These are phyloP conservation scores for Aspergillus heteromorphus DNA, from an alignment of 495 filamentous ascomycete species.

Conservation along the genomic window DNA sequence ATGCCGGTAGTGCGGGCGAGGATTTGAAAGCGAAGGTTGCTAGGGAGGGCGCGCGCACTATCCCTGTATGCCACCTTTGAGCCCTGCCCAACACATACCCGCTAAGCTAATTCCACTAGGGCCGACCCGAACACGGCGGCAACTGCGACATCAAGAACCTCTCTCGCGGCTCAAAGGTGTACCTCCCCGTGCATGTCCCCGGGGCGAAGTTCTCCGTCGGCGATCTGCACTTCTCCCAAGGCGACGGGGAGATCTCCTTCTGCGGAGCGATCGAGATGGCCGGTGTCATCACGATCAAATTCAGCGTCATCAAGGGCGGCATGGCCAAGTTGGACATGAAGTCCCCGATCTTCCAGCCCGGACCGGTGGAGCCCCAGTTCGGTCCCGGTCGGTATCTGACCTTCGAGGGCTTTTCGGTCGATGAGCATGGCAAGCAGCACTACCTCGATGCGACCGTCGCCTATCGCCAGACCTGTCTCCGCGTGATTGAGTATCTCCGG, in stretches of 20 bases:
- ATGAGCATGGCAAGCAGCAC: constrained; percentile 87
- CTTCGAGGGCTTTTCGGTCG: constrained; percentile 93
- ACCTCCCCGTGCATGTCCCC: constrained; percentile 77
- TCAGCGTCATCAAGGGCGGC: constrained; percentile 81
- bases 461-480: constrained; percentile 78
- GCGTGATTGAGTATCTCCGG: constrained; percentile 81
- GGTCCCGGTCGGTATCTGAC: constrained; percentile 81
- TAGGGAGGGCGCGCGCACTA: constrained; percentile 80
- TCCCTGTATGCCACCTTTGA: constrained; percentile 52
- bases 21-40: constrained; percentile 69
- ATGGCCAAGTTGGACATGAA: constrained; percentile 74
- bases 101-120: constrained; percentile 17
- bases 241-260: constrained; percentile 92
- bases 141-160: constrained; percentile 93
- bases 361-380: constrained; percentile 88
- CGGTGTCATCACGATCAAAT: constrained; percentile 86
- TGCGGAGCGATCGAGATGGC: constrained; percentile 98
- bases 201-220: constrained; percentile 93
- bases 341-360: constrained; percentile 82
- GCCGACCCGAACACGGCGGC: constrained; percentile 51
- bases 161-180: constrained; percentile 79
- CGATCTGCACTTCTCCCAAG: constrained; percentile 85
- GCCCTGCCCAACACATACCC: not conserved
- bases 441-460: constrained; percentile 91
- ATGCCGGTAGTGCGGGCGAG: constrained; percentile 61